Base-by-base conservation (phyloP, 2,329 filamentous ascomycete genomes). In the Aspergillus melleus region DNA sequence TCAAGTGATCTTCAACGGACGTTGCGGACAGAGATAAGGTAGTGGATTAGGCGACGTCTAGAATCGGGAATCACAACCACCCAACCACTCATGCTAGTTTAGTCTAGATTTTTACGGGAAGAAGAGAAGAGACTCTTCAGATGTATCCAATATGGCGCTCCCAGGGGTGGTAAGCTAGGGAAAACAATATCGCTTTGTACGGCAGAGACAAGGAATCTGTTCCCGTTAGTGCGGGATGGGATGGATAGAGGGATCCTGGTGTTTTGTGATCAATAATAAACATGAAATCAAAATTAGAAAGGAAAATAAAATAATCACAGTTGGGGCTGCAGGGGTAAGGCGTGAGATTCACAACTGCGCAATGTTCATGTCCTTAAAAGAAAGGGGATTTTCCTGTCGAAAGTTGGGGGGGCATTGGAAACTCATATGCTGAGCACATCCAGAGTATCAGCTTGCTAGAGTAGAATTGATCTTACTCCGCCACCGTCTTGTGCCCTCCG, bases 1-100 rank as follows among this genome's bases (percentile, higher is more conserved):
- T 64, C 60, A 56, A 61, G 60, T 61, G 59, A 62, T 58, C 56
- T 59, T 52, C 61, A 42, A 6, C 36, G 36, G 46, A 52, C 36
- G 22, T 52, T 51, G 52, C 56, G 55, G 47, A 54, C 36, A 57
- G 32, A 36, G 20, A 55, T 47, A 24, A 47, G 20, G 60, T 54
- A 54, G 49, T 50, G 54, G 51, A 22, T 53, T 54, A 49, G 22
- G 44, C 44, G 39, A 6, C 26, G n/a, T 55, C 19, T 24, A 39
- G 19, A n/a, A 54, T 51, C 32, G 51, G 61, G 32, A 50, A n/a
- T n/a, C n/a, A n/a, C n/a, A n/a, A n/a, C n/a, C n/a, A n/a, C n/a
- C n/a, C n/a, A n/a, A 32, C 26, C 39, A 59, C 46, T 55, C 62
- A 63, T 63, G 56, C 59, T 55, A 44, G 42, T 56, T 29, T 29